phyloP scores from a whole-genome alignment of 345 rosid genomes.

The Ailanthus altissimus region DNA sequence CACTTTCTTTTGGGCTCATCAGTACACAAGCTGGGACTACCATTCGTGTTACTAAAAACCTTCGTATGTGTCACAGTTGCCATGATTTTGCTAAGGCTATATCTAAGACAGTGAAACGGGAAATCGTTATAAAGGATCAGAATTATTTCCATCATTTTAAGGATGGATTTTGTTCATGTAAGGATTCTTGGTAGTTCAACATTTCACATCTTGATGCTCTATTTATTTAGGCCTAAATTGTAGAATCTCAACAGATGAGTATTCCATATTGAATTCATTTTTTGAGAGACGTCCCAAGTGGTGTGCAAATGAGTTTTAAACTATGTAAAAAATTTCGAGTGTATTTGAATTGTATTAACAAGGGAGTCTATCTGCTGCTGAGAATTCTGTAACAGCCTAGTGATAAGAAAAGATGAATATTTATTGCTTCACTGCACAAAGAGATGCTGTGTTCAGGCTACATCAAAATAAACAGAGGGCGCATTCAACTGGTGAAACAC shows the following conservation, averaged over 20 bases:
- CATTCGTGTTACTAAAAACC: constrained; percentile 47
- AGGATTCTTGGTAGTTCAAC: constrained; percentile 29
- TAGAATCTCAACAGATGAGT: background rate
- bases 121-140: constrained; percentile 48
- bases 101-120: constrained; percentile 39
- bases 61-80: constrained; percentile 37
- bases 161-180: constrained; percentile 47
- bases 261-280: background rate
- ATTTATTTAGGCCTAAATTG: background rate
- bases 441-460: background rate
- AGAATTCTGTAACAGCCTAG: background rate
- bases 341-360: background rate
- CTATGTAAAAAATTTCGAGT: background rate
- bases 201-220: background rate
- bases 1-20: constrained; percentile 53
- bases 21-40: constrained; percentile 34
- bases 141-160: constrained; percentile 47
- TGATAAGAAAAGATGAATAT: background rate
- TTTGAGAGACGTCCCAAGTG: background rate
- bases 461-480: background rate
- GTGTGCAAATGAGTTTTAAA: background rate
- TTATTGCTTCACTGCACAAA: background rate
- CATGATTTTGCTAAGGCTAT: constrained; percentile 42
- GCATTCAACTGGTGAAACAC: background rate
- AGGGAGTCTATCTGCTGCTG: background rate